phyloP scores from a whole-genome alignment of 2,329 filamentous ascomycete species.

The Sclerotinia nivalis region DNA sequence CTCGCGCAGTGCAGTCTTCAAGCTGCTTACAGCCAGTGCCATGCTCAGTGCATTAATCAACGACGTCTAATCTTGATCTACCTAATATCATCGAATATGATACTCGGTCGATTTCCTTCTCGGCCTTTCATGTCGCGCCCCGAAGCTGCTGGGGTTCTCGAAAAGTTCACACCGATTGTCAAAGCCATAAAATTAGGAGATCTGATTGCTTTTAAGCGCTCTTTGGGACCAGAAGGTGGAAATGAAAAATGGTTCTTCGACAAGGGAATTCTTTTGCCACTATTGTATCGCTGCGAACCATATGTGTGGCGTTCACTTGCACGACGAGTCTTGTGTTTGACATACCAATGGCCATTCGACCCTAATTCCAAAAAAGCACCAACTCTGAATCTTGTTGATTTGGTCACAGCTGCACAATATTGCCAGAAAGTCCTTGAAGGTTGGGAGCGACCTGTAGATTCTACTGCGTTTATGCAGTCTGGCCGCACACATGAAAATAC shows the following conservation, averaged over 20 bases:
- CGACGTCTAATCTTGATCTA: constrained; percentile 79
- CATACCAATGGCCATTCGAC: constrained; percentile 67
- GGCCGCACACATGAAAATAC: constrained; percentile 48
- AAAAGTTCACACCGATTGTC: constrained; percentile 73
- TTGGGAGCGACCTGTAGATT: constrained; percentile 45
- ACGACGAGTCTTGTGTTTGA: constrained; percentile 74
- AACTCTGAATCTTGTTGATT: constrained; percentile 69
- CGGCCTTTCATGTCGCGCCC: constrained; percentile 64
- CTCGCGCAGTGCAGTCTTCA: constrained; percentile 75
- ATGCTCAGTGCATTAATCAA: constrained; percentile 72
- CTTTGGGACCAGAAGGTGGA: constrained; percentile 56
- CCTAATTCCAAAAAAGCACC: constrained; percentile 63
- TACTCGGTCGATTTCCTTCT: constrained; percentile 81
- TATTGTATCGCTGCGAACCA: constrained; percentile 76
- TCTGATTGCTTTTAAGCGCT: constrained; percentile 69
- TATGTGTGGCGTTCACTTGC: constrained; percentile 83
- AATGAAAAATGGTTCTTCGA: constrained; percentile 73
- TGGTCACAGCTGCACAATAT: constrained; percentile 64
- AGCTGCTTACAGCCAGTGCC: constrained; percentile 77
- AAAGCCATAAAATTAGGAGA: constrained; percentile 72
- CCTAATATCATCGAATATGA: constrained; percentile 78
- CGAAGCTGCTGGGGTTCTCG: constrained; percentile 64
- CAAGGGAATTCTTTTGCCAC: constrained; percentile 72
- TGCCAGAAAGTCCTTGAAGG: constrained; percentile 65
- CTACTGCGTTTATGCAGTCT: constrained; percentile 35